Percentiles rank a stretch among this genome's conserved stretches.
Evolutionary conservation across 192 early-diverging fungal species (phyloP).

Genomic region (Coemansia sp.): DNA sequence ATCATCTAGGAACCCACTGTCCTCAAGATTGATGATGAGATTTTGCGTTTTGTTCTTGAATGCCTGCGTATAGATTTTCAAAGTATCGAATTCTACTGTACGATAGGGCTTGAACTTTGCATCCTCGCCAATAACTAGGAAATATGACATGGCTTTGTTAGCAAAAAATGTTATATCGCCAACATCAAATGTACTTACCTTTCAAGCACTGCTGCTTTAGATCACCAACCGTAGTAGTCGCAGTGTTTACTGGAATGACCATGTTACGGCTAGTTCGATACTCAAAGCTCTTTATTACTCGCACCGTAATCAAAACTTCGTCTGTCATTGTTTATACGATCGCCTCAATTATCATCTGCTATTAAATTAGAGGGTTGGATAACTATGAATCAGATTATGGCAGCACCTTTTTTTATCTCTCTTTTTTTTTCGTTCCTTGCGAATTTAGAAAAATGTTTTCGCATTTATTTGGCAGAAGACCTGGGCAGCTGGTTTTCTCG

Average conservation of each 20-base stretch:
- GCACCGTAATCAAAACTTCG: slow-evolving; percentile 64
- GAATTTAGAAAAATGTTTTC: slow-evolving; percentile 22
- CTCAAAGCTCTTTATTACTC: slow-evolving; percentile 88
- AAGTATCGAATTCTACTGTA: slow-evolving; percentile 21
- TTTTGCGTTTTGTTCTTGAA: slow-evolving; percentile 68
- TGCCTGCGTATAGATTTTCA: slow-evolving; percentile 47
- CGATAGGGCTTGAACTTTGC: slow-evolving; percentile 37
- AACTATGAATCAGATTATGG: neutral
- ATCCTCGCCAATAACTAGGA: slow-evolving; percentile 33
- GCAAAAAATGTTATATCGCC: too few relatives aligned
- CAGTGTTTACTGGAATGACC: slow-evolving; percentile 69
- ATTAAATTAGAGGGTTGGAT: neutral
- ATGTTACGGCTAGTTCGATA: slow-evolving; percentile 84
- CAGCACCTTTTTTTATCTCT: neutral
- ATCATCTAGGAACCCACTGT: slow-evolving; percentile 63
- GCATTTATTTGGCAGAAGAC: neutral
- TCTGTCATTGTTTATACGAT: neutral
- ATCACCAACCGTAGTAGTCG: slow-evolving; percentile 60
- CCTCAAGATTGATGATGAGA: slow-evolving; percentile 82
- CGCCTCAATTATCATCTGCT: neutral
- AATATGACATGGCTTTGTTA: too few relatives aligned
- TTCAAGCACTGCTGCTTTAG: slow-evolving; percentile 23
- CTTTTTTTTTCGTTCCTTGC: neutral
- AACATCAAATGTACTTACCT: slow-evolving; percentile 27
- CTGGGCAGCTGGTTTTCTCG: neutral